Evolutionary conservation across 75 land plant genomes (phyloP).

Genomic region (Picea glauca): DNA sequence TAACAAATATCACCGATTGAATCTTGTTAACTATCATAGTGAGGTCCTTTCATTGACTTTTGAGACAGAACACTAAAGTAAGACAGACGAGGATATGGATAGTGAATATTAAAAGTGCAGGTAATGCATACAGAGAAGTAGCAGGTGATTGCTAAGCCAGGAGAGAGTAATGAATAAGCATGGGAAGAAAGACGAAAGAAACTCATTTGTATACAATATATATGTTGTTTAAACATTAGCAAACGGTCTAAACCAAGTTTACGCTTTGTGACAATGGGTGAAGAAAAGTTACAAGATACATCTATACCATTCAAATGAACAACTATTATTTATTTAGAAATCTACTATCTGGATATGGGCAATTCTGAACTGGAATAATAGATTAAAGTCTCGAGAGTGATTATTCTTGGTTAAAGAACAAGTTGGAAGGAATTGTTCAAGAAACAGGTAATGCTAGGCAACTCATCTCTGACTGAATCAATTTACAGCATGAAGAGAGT

Average conservation of each 20-base stretch:
- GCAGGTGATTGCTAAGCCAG: neutral
- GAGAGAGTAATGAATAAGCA: neutral
- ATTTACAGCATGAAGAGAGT: too few relatives aligned
- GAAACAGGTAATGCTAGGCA: too few relatives aligned
- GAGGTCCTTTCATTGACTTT: neutral
- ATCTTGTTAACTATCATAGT: neutral
- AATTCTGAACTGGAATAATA: too few relatives aligned
- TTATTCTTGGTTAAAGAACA: too few relatives aligned
- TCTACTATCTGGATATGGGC: too few relatives aligned
- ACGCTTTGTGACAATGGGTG: neutral
- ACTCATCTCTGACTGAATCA: too few relatives aligned
- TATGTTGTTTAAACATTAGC: neutral
- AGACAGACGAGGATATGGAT: neutral
- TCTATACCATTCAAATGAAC: neutral
- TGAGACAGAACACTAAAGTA: neutral
- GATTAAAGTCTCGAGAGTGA: too few relatives aligned
- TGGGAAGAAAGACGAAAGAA: neutral
- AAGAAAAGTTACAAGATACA: neutral
- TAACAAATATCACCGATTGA: neutral
- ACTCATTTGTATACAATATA: neutral
- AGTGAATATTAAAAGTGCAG: neutral
- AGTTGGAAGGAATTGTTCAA: too few relatives aligned
- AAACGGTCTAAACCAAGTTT: neutral
- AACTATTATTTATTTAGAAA: neutral
- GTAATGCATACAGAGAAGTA: neutral